These are phyloP conservation scores for Actinidia chinensis DNA, from an alignment of 179 eudicot species.

Conservation along the genomic window DNA sequence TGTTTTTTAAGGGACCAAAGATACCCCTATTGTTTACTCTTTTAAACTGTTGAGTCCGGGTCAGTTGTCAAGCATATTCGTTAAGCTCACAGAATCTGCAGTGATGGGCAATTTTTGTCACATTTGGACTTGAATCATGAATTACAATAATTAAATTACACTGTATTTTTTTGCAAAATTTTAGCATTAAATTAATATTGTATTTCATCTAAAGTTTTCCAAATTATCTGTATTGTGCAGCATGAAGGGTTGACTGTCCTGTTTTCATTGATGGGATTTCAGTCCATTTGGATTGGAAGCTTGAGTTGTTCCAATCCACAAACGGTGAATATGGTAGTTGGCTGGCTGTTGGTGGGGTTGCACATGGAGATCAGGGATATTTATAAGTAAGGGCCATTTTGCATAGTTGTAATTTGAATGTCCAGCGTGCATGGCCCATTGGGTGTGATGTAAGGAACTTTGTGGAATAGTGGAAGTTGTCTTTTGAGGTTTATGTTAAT, in stretches of 20 bases:
- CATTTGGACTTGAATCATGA: too few species aligned
- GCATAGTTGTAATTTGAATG: neutral
- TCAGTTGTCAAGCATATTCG: neutral
- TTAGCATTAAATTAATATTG: neutral
- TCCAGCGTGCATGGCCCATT: neutral
- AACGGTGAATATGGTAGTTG: too few species aligned
- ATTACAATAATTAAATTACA: too few species aligned
- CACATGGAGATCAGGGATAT: slow-evolving; percentile 4
- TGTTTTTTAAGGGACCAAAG: neutral
- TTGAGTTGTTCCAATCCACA: neutral
- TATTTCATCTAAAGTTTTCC: too few species aligned
- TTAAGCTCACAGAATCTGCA: neutral
- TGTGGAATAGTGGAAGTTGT: neutral
- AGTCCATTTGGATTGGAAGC: neutral
- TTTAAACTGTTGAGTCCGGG: neutral
- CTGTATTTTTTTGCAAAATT: neutral
- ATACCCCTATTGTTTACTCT: neutral
- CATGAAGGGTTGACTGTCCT: too few species aligned
- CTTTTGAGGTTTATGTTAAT: neutral
- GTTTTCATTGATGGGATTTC: neutral
- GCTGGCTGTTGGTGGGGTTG: slow-evolving; percentile 13
- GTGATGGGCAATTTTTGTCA: neutral
- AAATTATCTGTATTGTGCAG: too few species aligned
- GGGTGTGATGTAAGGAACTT: neutral
- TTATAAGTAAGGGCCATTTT: neutral